A percentile compares a stretch with the other conserved stretches of the same genome.
Conservation (phyloP, 306 rosid species). For the Quercus rubra region DNA sequence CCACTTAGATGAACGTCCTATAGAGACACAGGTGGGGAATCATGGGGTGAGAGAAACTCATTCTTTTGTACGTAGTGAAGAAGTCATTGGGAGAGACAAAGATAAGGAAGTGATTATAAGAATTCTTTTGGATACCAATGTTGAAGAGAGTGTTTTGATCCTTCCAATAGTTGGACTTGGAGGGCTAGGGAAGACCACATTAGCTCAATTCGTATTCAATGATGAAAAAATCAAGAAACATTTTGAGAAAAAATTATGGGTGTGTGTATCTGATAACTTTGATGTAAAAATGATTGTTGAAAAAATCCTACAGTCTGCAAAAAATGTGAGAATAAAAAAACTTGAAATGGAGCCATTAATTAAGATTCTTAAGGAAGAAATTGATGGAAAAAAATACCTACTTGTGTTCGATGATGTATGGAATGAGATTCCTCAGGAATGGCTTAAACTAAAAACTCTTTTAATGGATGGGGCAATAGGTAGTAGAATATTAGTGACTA, state of each 20-base stretch:
- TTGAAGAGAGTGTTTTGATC: neutral
- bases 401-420: slow-evolving; percentile 8
- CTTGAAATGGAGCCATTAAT: neutral
- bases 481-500: slow-evolving; percentile 7
- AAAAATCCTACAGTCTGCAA: neutral
- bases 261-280: neutral
- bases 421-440: neutral
- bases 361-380: neutral
- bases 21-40: too few relatives aligned
- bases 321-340: too few relatives aligned
- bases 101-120: neutral
- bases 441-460: neutral
- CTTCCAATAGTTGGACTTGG: slow-evolving; percentile 16
- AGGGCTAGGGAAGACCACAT: slow-evolving; percentile 17
- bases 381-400: neutral
- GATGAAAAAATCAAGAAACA: neutral
- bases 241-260: slow-evolving; percentile 1
- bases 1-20: too few relatives aligned
- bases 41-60: slow-evolving; percentile 4
- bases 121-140: neutral
- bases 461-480: neutral
- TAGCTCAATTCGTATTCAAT: neutral
- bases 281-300: neutral
- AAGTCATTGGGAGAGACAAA: slow-evolving; percentile 1
- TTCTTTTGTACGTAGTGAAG: neutral